Evolutionary conservation across 306 rosid species (phyloP).

Genomic region (Inga leiocalycina): DNA sequence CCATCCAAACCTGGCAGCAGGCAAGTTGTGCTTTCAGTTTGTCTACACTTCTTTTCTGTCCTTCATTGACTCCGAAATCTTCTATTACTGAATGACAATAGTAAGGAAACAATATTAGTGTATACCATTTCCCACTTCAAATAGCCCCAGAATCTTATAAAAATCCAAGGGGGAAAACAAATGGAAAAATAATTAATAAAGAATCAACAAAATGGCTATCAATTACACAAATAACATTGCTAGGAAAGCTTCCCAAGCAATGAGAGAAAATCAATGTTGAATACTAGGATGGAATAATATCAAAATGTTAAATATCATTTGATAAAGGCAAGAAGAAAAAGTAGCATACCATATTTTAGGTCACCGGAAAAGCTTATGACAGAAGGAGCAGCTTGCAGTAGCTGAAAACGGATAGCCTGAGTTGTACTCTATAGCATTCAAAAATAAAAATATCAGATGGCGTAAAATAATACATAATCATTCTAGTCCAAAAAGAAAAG

Average conservation of each 20-base stretch:
- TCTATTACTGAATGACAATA: slow-evolving; percentile 61
- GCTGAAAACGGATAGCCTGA: slow-evolving; percentile 85
- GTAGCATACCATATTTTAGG: slow-evolving; percentile 74
- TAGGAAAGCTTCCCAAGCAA: slow-evolving; percentile 12
- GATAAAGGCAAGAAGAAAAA: neutral
- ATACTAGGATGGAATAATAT: slow-evolving; percentile 3
- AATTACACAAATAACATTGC: slow-evolving; percentile 3
- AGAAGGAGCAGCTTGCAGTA: slow-evolving; percentile 79
- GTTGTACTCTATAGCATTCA: slow-evolving; percentile 62
- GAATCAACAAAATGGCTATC: slow-evolving; percentile 21
- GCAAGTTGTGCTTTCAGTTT: slow-evolving; percentile 53
- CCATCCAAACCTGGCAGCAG: slow-evolving; percentile 86
- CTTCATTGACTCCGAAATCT: slow-evolving; percentile 54
- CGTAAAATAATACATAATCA: slow-evolving; percentile 28
- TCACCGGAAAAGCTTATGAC: slow-evolving; percentile 78
- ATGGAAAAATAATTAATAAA: neutral
- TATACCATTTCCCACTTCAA: slow-evolving; percentile 23
- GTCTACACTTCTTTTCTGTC: slow-evolving; percentile 47
- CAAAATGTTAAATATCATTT: slow-evolving; percentile 11
- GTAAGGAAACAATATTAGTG: slow-evolving; percentile 25
- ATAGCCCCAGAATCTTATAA: neutral
- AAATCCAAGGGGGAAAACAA: slow-evolving; percentile 12
- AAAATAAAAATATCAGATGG: slow-evolving; percentile 44
- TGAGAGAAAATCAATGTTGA: neutral
- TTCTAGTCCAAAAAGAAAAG: slow-evolving; percentile 8